These are phyloP conservation scores for Lasiodiplodia hormozganensis DNA, from an alignment of 2,329 filamentous ascomycete genomes.

Conservation along the genomic window DNA sequence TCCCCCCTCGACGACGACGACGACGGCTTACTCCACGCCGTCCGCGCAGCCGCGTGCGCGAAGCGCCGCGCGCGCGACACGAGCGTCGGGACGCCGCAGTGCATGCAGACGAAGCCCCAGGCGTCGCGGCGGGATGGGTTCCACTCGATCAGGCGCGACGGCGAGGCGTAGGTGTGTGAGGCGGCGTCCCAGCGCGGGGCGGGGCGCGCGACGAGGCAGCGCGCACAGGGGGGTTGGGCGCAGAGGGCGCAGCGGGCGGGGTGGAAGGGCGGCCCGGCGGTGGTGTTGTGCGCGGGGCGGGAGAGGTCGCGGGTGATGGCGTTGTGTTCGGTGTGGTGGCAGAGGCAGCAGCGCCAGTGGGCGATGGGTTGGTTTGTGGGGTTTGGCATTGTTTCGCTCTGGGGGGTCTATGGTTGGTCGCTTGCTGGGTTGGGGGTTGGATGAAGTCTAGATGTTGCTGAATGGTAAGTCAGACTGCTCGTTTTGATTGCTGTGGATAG, in stretches of 20 bases:
- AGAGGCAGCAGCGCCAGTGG: constrained; percentile 18
- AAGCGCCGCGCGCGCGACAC: neutral
- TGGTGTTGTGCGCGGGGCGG: neutral
- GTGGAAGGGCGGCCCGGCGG: neutral
- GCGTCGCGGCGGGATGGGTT: neutral
- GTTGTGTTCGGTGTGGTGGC: neutral
- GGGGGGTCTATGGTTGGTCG: no score
- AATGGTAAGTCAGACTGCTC: neutral
- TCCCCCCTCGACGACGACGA: neutral
- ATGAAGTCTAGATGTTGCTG: neutral
- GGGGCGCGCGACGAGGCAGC: neutral
- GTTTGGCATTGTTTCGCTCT: no score
- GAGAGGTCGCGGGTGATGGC: neutral
- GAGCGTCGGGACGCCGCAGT: neutral
- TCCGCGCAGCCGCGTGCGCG: neutral
- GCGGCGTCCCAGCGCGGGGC: neutral
- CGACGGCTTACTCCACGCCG: neutral
- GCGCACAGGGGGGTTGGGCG: neutral
- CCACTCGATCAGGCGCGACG: neutral
- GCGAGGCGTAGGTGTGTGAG: neutral
- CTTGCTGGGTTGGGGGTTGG: neutral
- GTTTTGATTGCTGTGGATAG: neutral
- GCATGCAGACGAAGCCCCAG: constrained; percentile 1
- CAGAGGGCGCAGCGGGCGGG: constrained; percentile 6
- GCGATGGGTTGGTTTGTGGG: neutral